Evolutionary conservation across 2,329 filamentous ascomycete genomes (phyloP).

Genomic region (Fusarium bulbicola): DNA sequence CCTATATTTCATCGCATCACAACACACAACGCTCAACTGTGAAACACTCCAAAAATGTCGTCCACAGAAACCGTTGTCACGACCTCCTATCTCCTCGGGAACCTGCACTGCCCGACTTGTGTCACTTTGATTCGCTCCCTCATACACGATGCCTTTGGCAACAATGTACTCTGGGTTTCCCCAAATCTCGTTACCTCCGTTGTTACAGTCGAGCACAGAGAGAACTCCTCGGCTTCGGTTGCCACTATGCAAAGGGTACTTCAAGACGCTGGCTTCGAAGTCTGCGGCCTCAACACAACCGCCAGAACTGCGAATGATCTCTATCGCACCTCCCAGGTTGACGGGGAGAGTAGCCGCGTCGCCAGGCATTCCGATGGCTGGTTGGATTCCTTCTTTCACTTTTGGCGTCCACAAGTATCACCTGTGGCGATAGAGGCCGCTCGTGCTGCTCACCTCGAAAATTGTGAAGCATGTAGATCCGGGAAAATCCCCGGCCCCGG

Average conservation of each 20-base stretch:
- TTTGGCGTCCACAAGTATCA: slow-evolving; percentile 43
- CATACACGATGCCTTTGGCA: slow-evolving; percentile 57
- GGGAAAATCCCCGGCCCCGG: slow-evolving; percentile 6
- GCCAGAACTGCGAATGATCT: slow-evolving; percentile 45
- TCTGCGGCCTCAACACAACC: slow-evolving; percentile 58
- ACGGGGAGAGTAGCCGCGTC: slow-evolving; percentile 38
- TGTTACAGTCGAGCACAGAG: slow-evolving; percentile 67
- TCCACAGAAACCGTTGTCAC: slow-evolving; percentile 49
- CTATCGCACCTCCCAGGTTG: slow-evolving; percentile 33
- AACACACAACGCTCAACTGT: not conserved
- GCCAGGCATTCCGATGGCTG: slow-evolving; percentile 32
- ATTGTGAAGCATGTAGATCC: slow-evolving; percentile 50
- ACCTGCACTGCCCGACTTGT: slow-evolving; percentile 82
- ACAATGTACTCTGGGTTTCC: slow-evolving; percentile 66
- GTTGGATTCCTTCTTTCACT: slow-evolving; percentile 45
- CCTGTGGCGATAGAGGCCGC: slow-evolving; percentile 36
- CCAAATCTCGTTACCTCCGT: slow-evolving; percentile 77
- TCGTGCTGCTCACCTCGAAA: slow-evolving; percentile 48
- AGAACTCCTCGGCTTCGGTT: slow-evolving; percentile 53
- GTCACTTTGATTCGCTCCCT: slow-evolving; percentile 71
- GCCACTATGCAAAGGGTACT: slow-evolving; percentile 58
- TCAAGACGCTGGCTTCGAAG: slow-evolving; percentile 67
- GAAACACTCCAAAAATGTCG: slow-evolving; percentile 39
- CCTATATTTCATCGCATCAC: not conserved
- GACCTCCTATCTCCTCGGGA: slow-evolving; percentile 73